Conservation (phyloP, 2,329 filamentous ascomycete genomes). For the Zymoseptoria pseudotritici region DNA sequence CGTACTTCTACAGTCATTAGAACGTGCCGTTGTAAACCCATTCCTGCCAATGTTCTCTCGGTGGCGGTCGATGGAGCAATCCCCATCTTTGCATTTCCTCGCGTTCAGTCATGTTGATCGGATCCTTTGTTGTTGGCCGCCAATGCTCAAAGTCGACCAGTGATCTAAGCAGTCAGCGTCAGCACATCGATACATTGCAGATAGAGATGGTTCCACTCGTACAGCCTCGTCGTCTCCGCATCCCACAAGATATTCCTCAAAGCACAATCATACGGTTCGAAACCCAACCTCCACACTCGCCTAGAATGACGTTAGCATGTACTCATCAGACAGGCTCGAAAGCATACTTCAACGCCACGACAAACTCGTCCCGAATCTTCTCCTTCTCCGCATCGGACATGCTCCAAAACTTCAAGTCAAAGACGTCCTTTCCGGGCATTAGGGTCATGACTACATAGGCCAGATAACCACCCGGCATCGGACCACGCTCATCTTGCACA, state of each 20-base stretch:
- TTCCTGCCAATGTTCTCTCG: conserved; percentile 16
- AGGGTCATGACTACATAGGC: conserved; percentile 24
- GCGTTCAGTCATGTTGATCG: conserved; percentile 20
- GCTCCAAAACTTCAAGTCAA: conserved; percentile 26
- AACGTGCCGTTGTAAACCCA: background rate
- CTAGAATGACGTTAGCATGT: conserved; percentile 6
- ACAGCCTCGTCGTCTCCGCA: conserved; percentile 10
- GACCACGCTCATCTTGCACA: conserved; percentile 14
- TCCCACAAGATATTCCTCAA: conserved; percentile 28
- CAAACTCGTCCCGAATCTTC: conserved; percentile 21
- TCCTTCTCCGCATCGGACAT: conserved; percentile 12
- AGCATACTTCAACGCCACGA: conserved; percentile 17
- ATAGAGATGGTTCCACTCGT: background rate
- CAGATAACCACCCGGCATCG: conserved; percentile 24
- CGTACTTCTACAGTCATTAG: background rate
- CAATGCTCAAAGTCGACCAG: conserved; percentile 29
- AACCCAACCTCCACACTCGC: conserved; percentile 19
- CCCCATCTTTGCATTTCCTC: conserved; percentile 25
- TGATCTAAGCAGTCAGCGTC: conserved; percentile 8
- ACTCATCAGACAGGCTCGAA: background rate
- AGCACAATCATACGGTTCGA: conserved; percentile 27
- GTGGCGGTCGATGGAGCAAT: conserved; percentile 19
- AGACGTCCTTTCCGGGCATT: conserved; percentile 23
- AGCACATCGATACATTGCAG: background rate
- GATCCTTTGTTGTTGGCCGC: conserved; percentile 16